These are phyloP conservation scores for Bryoglossum gracile DNA, from an alignment of 495 filamentous ascomycete species.

Conservation along the genomic window DNA sequence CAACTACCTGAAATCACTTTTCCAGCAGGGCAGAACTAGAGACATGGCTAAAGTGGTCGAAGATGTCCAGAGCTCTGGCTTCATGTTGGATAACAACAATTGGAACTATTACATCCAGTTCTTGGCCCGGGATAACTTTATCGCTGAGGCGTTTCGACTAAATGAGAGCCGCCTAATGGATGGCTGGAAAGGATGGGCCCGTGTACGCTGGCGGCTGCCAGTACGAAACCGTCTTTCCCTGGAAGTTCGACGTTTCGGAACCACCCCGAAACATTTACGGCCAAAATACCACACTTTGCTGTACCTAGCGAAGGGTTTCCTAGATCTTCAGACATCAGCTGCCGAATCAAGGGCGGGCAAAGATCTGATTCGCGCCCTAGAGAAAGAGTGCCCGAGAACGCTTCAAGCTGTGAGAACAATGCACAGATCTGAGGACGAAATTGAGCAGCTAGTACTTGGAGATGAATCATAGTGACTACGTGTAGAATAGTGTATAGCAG, in stretches of 20 bases:
- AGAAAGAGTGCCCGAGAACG: conserved; percentile 40
- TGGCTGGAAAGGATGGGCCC: conserved; percentile 63
- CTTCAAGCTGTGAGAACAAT: conserved; percentile 45
- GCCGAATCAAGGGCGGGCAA: conserved; percentile 27
- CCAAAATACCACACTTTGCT: conserved; percentile 50
- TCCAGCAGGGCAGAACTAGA: conserved; percentile 35
- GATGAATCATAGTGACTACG: too few relatives aligned
- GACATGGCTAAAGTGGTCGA: conserved; percentile 44
- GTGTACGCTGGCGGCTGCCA: conserved; percentile 27
- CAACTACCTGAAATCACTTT: conserved; percentile 42
- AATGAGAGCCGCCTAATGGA: conserved; percentile 72
- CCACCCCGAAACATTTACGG: conserved; percentile 35
- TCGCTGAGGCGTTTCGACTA: conserved; percentile 50
- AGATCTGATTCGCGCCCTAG: conserved; percentile 29
- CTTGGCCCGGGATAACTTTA: conserved; percentile 36
- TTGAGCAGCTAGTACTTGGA: conserved; percentile 30
- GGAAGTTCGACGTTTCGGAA: conserved; percentile 27
- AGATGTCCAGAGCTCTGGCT: conserved; percentile 52
- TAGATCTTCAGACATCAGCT: conserved; percentile 34
- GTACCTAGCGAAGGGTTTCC: conserved; percentile 41
- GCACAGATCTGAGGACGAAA: conserved; percentile 37
- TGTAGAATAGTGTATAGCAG: too few relatives aligned
- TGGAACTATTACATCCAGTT: conserved; percentile 55
- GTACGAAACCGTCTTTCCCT: conserved; percentile 27
- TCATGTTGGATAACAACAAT: conserved; percentile 52